phyloP scores from a whole-genome alignment of 1,139 yeast genomes.

The Kodamaea ohmeri region DNA sequence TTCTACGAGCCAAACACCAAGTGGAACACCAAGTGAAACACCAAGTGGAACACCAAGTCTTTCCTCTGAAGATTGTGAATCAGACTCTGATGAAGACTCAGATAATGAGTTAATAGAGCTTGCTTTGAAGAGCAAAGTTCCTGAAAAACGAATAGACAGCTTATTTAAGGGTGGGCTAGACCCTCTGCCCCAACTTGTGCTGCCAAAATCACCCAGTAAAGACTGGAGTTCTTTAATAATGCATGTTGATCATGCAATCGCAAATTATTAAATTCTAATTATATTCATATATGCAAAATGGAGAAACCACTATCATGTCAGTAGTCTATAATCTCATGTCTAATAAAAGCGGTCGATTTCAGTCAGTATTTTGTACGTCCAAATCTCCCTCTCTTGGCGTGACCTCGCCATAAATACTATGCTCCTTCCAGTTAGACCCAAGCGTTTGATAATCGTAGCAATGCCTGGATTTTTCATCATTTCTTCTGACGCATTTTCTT shows the following conservation, averaged over 20 bases:
- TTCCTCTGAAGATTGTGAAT: constrained; percentile 1
- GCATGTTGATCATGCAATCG: constrained; percentile 19
- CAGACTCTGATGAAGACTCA: constrained; percentile 13
- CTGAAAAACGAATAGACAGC: neutral
- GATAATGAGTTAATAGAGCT: constrained; percentile 11
- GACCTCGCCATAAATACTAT: constrained; percentile 80
- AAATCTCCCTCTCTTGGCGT: constrained; percentile 75
- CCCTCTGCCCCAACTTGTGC: neutral
- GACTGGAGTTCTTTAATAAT: constrained; percentile 19
- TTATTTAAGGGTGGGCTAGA: constrained; percentile 1
- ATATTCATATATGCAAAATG: neutral
- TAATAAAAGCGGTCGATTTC: constrained; percentile 54
- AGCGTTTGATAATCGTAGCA: constrained; percentile 43
- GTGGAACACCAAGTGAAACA: no score
- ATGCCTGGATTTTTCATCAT: constrained; percentile 38
- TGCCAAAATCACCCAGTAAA: neutral
- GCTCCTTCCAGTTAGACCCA: constrained; percentile 68
- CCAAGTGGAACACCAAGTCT: neutral
- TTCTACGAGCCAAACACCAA: neutral
- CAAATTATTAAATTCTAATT: constrained; percentile 1
- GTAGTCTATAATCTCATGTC: neutral
- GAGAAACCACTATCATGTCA: neutral
- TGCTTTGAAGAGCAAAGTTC: neutral
- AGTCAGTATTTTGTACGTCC: constrained; percentile 66
- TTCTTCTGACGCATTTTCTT: neutral